These are phyloP conservation scores for Leucaena leucocephala DNA, from an alignment of 306 rosid species.

Conservation along the genomic window DNA sequence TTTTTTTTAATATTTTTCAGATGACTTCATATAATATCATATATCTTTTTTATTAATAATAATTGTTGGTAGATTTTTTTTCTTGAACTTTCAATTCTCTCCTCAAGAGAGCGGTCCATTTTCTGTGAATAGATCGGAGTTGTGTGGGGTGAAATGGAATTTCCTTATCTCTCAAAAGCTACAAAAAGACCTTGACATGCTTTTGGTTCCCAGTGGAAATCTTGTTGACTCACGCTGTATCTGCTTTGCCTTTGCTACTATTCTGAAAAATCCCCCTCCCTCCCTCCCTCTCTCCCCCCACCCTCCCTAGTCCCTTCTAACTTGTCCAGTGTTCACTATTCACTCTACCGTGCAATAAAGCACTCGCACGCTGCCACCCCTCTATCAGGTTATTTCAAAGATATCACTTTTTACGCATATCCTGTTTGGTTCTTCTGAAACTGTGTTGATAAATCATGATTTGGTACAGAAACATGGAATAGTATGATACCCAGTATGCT, in stretches of 20 bases:
- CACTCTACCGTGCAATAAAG: conserved; percentile 42
- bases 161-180: conserved; percentile 54
- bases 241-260: conserved; percentile 54
- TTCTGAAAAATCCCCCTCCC: conserved; percentile 26
- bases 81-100: neutral
- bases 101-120: neutral
- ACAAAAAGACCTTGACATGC: conserved; percentile 67
- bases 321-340: conserved; percentile 33
- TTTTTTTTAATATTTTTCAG: no score
- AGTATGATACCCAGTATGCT: conserved; percentile 18
- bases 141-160: conserved; percentile 45
- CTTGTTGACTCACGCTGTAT: conserved; percentile 65
- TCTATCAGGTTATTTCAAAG: conserved; percentile 37
- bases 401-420: conserved; percentile 30
- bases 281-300: neutral
- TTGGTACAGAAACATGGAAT: conserved; percentile 33
- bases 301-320: neutral
- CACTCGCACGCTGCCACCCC: conserved; percentile 40
- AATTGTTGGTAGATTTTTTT: no score
- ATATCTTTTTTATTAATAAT: no score
- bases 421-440: conserved; percentile 53
- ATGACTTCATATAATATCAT: no score
- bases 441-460: conserved; percentile 34
- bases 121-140: conserved; percentile 39
- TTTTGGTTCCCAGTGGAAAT: conserved; percentile 53